Base-by-base conservation (phyloP, 1,284 basidiomycete genomes). In the Malassezia cuniculi region DNA sequence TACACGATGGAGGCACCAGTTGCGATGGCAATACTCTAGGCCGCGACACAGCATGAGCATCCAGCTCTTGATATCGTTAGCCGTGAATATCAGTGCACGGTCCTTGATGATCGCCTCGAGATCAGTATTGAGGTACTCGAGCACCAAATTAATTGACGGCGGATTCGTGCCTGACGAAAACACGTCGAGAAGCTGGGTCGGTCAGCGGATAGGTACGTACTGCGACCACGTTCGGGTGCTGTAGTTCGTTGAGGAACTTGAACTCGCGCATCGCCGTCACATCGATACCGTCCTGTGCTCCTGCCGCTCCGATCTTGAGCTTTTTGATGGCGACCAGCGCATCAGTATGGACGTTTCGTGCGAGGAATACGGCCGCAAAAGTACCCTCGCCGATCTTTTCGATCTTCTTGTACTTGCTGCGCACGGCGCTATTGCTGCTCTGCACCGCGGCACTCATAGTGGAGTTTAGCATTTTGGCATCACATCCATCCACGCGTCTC, bases 241-340 rank as follows among this genome's bases (percentile, higher is more conserved):
- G 79, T 33, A 97, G 70, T 68, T 99, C 93, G 40, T 85, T 79
- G 44, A 99, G 72, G 66, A 89, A 95, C 69, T 94, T 94, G 62
- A 99, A 90, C 71, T 99, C 93, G 27, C 93, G 80, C 47, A 99
- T 80, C 32, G 93, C 93, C 47, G 87, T 93, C 82, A 97, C 93
- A 70, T 97, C 93, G 37, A 99, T 75, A 7, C 93, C 93, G 70
- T 97, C 90, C 67, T 90, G 93, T 3, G 74, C 93, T 86, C 50
- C 54, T 21, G 55, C 53, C 8, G 62, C 86, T 81, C 16, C 89
- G n/a, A 55, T 51, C 40, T 69, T 60, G 30, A 68, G 68, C 57
- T 97, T 97, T 73, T 97, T 97, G 65, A 97, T 94, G 37, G 93
- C 93, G 5, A 95, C 78, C 69, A 82, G 81, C 11, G 78, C 70